Conservation (phyloP, 768 basidiomycete genomes). For the Panaeolus papilionaceus region DNA sequence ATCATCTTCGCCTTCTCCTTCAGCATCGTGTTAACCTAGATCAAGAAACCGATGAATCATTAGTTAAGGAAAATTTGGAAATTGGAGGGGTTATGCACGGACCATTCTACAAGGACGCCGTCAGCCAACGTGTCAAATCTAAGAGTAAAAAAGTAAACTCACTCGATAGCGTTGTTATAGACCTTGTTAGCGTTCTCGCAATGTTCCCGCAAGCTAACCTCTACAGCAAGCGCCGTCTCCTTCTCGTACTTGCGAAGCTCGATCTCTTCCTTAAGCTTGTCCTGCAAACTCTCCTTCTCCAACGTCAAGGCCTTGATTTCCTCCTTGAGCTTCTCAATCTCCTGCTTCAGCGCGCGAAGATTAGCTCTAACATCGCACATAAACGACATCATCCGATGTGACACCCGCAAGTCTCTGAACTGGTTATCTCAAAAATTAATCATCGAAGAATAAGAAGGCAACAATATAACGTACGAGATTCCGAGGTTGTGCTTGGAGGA, state of each 20-base stretch:
- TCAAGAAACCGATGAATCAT: conserved; percentile 1
- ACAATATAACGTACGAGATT: conserved; percentile 44
- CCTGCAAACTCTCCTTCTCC: conserved; percentile 42
- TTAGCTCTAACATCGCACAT: conserved; percentile 54
- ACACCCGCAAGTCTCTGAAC: conserved; percentile 59
- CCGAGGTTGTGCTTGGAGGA: conserved; percentile 52
- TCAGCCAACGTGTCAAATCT: conserved; percentile 15
- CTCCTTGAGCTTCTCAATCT: conserved; percentile 38
- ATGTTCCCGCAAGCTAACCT: conserved; percentile 60
- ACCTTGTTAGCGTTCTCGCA: conserved; percentile 51
- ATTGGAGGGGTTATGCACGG: conserved; percentile 17
- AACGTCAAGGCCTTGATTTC: conserved; percentile 38
- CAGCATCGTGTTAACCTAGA: conserved; percentile 13
- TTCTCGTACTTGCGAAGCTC: conserved; percentile 54
- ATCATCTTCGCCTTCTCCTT: conserved; percentile 26
- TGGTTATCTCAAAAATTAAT: conserved; percentile 29
- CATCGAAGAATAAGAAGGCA: conserved; percentile 11
- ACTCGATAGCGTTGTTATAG: conserved; percentile 48
- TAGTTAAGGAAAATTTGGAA: not conserved
- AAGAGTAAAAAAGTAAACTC: conserved; percentile 30
- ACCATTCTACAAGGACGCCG: conserved; percentile 28
- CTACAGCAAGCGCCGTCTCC: conserved; percentile 55
- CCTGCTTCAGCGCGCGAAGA: conserved; percentile 40
- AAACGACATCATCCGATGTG: conserved; percentile 55
- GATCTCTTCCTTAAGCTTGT: conserved; percentile 38